Conservation (phyloP, 2,329 filamentous ascomycete genomes). For the Fusarium musae region DNA sequence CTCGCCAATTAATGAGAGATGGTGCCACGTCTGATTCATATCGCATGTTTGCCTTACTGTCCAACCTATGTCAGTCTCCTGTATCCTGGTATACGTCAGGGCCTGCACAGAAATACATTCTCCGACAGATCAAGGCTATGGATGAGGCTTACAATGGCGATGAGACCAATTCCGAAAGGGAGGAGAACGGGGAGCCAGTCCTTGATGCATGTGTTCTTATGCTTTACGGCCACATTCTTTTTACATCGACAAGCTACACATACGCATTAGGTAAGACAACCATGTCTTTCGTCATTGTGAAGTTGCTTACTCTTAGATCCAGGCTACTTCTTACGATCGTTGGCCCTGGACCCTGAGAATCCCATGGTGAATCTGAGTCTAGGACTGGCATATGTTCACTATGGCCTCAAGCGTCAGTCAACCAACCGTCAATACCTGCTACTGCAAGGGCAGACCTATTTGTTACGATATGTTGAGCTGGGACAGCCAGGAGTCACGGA, state of each 20-base stretch:
- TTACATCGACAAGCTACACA: slow-evolving; percentile 83
- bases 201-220: slow-evolving; percentile 86
- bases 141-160: slow-evolving; percentile 67
- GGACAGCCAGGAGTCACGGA: not conserved
- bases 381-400: slow-evolving; percentile 86
- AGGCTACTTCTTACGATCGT: slow-evolving; percentile 86
- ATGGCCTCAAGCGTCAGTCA: slow-evolving; percentile 87
- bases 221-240: slow-evolving; percentile 90
- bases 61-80: slow-evolving; percentile 78
- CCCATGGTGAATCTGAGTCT: slow-evolving; percentile 83
- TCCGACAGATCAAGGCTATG: slow-evolving; percentile 90
- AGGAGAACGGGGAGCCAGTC: slow-evolving; percentile 11
- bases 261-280: slow-evolving; percentile 76
- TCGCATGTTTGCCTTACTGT: slow-evolving; percentile 83
- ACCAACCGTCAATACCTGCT: slow-evolving; percentile 92
- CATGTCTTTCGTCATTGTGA: not conserved
- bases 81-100: slow-evolving; percentile 82
- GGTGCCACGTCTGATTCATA: slow-evolving; percentile 86
- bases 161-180: slow-evolving; percentile 20
- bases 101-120: slow-evolving; percentile 87
- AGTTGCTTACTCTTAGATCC: not conserved
- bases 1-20: slow-evolving; percentile 86
- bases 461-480: slow-evolving; percentile 58
- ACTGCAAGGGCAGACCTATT: slow-evolving; percentile 83
- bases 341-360: slow-evolving; percentile 79